Base-by-base conservation (phyloP, 768 basidiomycete genomes). In the Termitomyces sp. region DNA sequence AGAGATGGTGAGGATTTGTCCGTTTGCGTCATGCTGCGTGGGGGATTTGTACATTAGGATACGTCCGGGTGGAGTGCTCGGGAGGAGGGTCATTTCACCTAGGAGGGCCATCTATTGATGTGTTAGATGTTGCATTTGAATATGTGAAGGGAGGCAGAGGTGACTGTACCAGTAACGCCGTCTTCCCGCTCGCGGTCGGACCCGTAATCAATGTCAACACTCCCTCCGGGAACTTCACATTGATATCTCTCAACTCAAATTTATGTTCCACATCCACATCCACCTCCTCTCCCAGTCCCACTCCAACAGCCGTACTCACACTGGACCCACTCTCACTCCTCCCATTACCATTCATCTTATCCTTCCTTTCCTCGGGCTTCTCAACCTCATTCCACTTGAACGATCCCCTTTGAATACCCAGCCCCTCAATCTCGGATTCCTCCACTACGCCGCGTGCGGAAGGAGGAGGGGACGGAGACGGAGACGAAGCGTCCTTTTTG, bases 161-260 rank as follows among this genome's bases (percentile, higher is more conserved):
- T 9, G 2, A 68, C 81, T 12, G 37, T 61, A 85, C 85, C 52
- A 93, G 75, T 2, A 92, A 69, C 0, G 91, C 89, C 0, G 87
- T 90, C 73, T 94, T 94, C 1, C 91, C 91, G 41, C 84, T 83
- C 5, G 89, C 91, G 5, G 90, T 92, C 0, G 90, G 88, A 1
- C 88, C 88, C 21, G 86, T 86, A 52, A 94, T 75, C 7, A 94
- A 71, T 0, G 88, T 83, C 17, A 94, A 70, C 67, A 83, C 67
- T 10, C 86, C 84, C 35, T 85, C 78, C 0, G 92, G 91, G 73
- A 94, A 94, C 45, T 73, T 66, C 32, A 94, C 72, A 30, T 76
- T 74, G 35, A 93, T 73, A 65, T 93, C 85, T 52, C 69, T 70
- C 35, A 94, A 71, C 67, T 88, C 84, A 64, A 92, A 94, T 12